Base-by-base conservation (phyloP, 768 basidiomycete species). In the Suillus clintonianus region DNA sequence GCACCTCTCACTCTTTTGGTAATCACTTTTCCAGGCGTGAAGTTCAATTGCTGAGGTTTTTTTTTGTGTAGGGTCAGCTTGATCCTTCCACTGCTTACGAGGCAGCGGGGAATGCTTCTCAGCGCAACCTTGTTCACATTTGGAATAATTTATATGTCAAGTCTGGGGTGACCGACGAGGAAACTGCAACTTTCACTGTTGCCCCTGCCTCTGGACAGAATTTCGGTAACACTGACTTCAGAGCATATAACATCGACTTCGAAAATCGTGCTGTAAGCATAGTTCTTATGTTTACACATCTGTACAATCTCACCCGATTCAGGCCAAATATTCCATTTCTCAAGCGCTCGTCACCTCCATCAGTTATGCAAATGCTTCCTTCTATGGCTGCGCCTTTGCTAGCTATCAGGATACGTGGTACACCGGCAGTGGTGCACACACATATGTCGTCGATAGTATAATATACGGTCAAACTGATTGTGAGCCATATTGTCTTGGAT, bases 341-440 rank as follows among this genome's bases (percentile, higher is more conserved):
- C 89, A 84, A 69, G 88, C 89, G 1, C 76, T 89, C 11, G 86
- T 84, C 30, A 86, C 84, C 4, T 83, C 85, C 62, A 84, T 89
- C 32, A 85, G 84, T 1, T 86, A 88, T 65, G 82, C 87, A 5
- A 89, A 89, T 61, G 86, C 87, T 8, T 88, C 87, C 2, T 89
- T 89, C 72, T 72, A 88, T 64, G 85, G 83, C 0, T 87, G 86
- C 64, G 78, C 83, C 2, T 88, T 88, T 67, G 79, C 85, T 1
- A 86, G 85, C 67, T 89, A 79, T 64, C 88, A 89, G 70, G 88
- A 88, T 69, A 89, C 89, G 0, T 87, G 86, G 83, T 88, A 86
- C 68, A 85, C 86, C 0, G 89, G 89, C 0, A 75, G 79, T 2
- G 87, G 82, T 56, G 84, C 79, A 5, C 85, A 81, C 71, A 86